These are phyloP conservation scores for Aspergillus conjunctus DNA, from an alignment of 495 filamentous ascomycete genomes.

Conservation along the genomic window DNA sequence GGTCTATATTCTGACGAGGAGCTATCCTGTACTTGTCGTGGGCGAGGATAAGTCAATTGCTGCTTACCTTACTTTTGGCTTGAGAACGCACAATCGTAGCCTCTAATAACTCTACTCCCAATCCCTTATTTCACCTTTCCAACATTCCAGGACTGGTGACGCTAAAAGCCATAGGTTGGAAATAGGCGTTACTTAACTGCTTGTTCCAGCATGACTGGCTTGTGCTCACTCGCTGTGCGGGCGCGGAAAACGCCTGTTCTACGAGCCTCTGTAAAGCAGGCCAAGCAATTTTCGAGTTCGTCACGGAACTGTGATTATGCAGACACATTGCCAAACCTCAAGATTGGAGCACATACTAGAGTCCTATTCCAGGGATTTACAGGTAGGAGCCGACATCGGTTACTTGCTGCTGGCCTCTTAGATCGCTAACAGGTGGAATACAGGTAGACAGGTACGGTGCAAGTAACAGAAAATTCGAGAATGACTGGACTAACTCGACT, in stretches of 20 bases:
- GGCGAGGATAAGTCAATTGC: not conserved
- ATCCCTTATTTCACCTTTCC: not conserved
- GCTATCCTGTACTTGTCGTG: not conserved
- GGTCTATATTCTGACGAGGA: slow-evolving; percentile 1
- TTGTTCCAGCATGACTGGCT: slow-evolving; percentile 16
- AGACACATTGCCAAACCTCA: slow-evolving; percentile 74
- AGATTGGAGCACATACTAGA: slow-evolving; percentile 74
- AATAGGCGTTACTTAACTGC: not conserved
- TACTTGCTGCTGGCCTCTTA: not conserved
- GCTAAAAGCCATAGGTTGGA: not conserved
- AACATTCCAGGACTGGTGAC: not conserved
- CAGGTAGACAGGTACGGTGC: slow-evolving; percentile 41
- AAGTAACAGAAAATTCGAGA: not conserved
- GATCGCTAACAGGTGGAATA: slow-evolving; percentile 19
- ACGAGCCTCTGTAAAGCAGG: slow-evolving; percentile 14
- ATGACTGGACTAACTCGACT: slow-evolving; percentile 7
- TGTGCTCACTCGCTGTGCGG: slow-evolving; percentile 24
- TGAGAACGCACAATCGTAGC: too few species aligned
- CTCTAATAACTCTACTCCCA: too few species aligned
- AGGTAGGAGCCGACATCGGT: slow-evolving; percentile 45
- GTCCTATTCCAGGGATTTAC: slow-evolving; percentile 93
- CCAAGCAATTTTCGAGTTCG: slow-evolving; percentile 45
- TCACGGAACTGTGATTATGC: slow-evolving; percentile 45
- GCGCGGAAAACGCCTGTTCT: slow-evolving; percentile 14
- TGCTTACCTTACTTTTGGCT: not conserved